Percentiles rank a stretch among this genome's conserved stretches.
phyloP scores from a whole-genome alignment of 768 basidiomycete species.

The Pholiota microspora region DNA sequence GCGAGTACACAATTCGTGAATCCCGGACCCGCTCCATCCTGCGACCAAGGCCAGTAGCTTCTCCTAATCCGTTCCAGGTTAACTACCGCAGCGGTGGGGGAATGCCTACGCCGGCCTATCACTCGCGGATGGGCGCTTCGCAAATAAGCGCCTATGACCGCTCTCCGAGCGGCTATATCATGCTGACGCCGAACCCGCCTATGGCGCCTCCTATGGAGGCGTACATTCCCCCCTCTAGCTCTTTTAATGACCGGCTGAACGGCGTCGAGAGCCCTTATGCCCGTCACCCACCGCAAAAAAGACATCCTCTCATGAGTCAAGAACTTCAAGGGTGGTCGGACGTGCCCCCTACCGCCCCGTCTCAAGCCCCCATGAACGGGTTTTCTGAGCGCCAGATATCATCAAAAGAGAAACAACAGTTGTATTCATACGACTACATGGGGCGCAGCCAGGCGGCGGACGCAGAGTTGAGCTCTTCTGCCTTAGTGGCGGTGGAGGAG shows the following conservation, averaged over 20 bases:
- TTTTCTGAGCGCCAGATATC: not conserved
- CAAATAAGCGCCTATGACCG: constrained; percentile 18
- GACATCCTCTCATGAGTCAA: not conserved
- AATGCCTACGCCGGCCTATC: constrained; percentile 20
- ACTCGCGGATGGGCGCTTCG: constrained; percentile 18
- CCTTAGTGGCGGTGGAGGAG: not conserved
- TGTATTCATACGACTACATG: not conserved
- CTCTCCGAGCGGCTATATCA: not conserved
- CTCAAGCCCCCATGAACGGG: not conserved
- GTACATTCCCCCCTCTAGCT: not conserved
- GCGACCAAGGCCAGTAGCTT: constrained; percentile 9
- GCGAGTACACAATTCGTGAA: constrained; percentile 45
- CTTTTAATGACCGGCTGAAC: not conserved
- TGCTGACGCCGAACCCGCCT: not conserved
- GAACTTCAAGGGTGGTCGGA: constrained; percentile 1
- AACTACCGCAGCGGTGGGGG: constrained; percentile 6
- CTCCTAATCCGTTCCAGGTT: constrained; percentile 5
- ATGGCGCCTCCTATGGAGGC: not conserved
- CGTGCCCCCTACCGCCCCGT: not conserved
- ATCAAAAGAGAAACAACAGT: not conserved
- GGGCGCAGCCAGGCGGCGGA: not conserved
- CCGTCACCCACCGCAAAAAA: not conserved
- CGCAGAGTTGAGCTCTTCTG: not conserved
- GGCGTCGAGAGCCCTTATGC: not conserved
- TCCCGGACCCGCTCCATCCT: constrained; percentile 31